These are phyloP conservation scores for Hypoxylon lienhwacheense DNA, from an alignment of 495 filamentous ascomycete genomes.

Conservation along the genomic window DNA sequence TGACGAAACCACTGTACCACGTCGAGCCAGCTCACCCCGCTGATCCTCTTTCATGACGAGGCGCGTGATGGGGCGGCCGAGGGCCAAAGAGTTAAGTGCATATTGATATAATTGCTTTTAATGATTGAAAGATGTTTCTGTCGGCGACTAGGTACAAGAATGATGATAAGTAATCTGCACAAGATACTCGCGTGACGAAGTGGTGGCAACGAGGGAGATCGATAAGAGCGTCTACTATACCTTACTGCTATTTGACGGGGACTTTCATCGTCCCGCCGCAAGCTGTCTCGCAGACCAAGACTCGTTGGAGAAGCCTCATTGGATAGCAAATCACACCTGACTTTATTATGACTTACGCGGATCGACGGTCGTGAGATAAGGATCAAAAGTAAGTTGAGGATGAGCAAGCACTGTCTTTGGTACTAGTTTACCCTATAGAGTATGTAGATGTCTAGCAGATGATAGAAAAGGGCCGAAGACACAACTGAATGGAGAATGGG, in stretches of 20 bases:
- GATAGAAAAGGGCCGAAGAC: slow-evolving; percentile 17
- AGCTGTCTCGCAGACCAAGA: no score
- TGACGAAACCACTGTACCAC: slow-evolving; percentile 22
- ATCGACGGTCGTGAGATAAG: background rate
- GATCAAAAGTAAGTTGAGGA: background rate
- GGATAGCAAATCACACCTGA: background rate
- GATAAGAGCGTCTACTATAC: no score
- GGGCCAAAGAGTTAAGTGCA: background rate
- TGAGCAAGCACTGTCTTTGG: background rate
- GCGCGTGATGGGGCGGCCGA: background rate
- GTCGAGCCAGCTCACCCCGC: background rate
- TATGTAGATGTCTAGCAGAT: slow-evolving; percentile 12
- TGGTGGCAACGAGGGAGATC: background rate
- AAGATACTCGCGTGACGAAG: no score
- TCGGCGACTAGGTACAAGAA: background rate
- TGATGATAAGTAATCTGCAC: no score
- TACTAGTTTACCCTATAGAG: background rate
- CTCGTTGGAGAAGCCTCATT: background rate
- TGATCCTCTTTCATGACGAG: background rate
- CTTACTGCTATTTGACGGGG: background rate
- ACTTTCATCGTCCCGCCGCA: background rate
- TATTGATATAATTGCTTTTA: background rate
- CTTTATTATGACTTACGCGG: background rate
- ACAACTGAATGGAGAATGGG: background rate
- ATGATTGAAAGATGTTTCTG: background rate